Conservation (phyloP, 2,329 filamentous ascomycete species). For the Seiridium cupressi region DNA sequence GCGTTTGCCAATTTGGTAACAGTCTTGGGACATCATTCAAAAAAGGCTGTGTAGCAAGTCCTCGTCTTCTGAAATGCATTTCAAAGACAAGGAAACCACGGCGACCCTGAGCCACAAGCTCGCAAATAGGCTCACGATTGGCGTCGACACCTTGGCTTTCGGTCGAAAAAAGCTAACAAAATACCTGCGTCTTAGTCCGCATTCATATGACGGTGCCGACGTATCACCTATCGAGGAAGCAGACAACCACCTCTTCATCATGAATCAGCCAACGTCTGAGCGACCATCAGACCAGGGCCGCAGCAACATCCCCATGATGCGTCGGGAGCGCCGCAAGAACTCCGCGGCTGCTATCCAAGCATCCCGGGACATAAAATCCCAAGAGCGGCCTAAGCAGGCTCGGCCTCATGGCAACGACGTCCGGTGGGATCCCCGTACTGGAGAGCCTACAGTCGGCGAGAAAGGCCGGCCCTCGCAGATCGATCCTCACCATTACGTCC, state of each 20-base stretch:
- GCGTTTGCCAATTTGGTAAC: too few species aligned
- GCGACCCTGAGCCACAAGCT: neutral
- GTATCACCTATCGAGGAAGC: constrained; percentile 55
- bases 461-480: constrained; percentile 56
- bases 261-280: constrained; percentile 18
- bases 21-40: too few species aligned
- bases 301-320: constrained; percentile 51
- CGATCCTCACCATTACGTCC: constrained; percentile 49
- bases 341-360: constrained; percentile 34
- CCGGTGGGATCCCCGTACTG: constrained; percentile 65
- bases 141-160: neutral
- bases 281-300: constrained; percentile 22
- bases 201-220: constrained; percentile 27
- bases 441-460: constrained; percentile 59
- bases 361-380: constrained; percentile 37
- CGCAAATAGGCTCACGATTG: constrained; percentile 9
- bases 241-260: constrained; percentile 30
- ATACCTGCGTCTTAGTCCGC: constrained; percentile 20
- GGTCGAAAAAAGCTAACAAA: constrained; percentile 19
- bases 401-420: constrained; percentile 37
- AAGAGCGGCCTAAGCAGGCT: constrained; percentile 31
- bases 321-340: constrained; percentile 46
- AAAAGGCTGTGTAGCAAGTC: neutral
- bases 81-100: neutral
- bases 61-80: neutral